These are phyloP conservation scores for Cadophora sp. DNA, from an alignment of 2,329 filamentous ascomycete species.

Conservation along the genomic window DNA sequence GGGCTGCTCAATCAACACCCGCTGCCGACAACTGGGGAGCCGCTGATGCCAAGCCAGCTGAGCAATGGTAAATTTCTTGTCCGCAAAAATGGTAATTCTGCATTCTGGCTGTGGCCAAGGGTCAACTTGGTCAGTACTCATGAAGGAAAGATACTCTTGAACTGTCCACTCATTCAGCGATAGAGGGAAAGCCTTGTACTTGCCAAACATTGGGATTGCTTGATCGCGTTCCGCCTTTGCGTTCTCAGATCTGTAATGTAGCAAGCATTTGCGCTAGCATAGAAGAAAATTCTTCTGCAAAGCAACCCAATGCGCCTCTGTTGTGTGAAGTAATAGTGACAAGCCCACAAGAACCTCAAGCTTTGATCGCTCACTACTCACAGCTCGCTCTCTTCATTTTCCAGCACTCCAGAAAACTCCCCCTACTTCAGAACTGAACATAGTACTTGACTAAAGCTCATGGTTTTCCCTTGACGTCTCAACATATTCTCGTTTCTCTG, in stretches of 20 bases:
- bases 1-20: constrained; percentile 53
- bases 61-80: constrained; percentile 43
- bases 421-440: too few relatives aligned
- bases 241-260: constrained; percentile 22
- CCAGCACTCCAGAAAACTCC: too few relatives aligned
- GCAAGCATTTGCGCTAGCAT: constrained; percentile 14
- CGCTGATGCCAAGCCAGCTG: constrained; percentile 53
- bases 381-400: too few relatives aligned
- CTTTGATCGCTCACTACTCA: too few relatives aligned
- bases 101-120: constrained; percentile 41
- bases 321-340: neutral
- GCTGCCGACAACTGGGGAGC: constrained; percentile 55
- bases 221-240: constrained; percentile 64
- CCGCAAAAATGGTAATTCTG: constrained; percentile 42
- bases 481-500: too few relatives aligned
- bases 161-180: constrained; percentile 50
- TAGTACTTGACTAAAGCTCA: too few relatives aligned
- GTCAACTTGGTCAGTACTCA: constrained; percentile 79
- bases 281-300: constrained; percentile 18
- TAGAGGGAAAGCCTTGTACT: constrained; percentile 98
- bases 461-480: too few relatives aligned
- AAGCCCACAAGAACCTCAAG: neutral
- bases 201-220: constrained; percentile 79
- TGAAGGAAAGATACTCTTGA: constrained; percentile 98
- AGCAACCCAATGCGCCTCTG: constrained; percentile 11